Percentiles rank a stretch among this genome's conserved stretches.
Conservation (phyloP, 2,329 filamentous ascomycete genomes). For the Monosporascus sp. region DNA sequence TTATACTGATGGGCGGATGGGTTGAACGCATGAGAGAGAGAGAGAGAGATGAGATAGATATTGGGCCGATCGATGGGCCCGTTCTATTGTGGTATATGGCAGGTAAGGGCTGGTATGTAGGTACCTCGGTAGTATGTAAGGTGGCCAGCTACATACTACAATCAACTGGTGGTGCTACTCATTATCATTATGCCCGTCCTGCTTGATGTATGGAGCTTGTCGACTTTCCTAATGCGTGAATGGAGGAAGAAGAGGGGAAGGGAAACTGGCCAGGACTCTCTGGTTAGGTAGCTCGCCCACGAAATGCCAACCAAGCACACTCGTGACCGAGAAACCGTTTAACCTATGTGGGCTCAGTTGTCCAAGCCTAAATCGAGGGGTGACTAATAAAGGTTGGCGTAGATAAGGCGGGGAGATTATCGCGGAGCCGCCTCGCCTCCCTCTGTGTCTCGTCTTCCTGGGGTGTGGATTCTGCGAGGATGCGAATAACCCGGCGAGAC, state of each 20-base stretch:
- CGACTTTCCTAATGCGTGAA: not conserved
- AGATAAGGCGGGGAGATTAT: not conserved
- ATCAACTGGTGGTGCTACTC: no score
- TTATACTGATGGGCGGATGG: no score
- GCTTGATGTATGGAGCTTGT: not conserved
- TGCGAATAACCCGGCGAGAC: no score
- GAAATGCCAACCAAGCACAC: no score
- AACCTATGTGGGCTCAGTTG: not conserved
- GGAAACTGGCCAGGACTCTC: constrained; percentile 3
- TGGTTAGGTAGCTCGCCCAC: constrained; percentile 4
- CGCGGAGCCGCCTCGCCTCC: not conserved
- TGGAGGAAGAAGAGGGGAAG: not conserved
- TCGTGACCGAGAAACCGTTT: no score
- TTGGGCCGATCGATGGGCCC: no score
- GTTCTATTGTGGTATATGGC: no score
- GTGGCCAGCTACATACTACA: not conserved
- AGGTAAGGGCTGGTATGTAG: no score
- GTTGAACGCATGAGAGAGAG: no score
- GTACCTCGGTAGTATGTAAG: not conserved
- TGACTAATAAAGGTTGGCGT: not conserved
- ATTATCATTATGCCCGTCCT: no score
- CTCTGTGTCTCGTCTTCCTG: not conserved
- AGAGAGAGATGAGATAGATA: no score
- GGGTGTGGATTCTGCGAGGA: no score
- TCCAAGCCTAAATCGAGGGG: not conserved